Evolutionary conservation across 1,284 basidiomycete species (phyloP).

Genomic region (Earliella scabrosa): DNA sequence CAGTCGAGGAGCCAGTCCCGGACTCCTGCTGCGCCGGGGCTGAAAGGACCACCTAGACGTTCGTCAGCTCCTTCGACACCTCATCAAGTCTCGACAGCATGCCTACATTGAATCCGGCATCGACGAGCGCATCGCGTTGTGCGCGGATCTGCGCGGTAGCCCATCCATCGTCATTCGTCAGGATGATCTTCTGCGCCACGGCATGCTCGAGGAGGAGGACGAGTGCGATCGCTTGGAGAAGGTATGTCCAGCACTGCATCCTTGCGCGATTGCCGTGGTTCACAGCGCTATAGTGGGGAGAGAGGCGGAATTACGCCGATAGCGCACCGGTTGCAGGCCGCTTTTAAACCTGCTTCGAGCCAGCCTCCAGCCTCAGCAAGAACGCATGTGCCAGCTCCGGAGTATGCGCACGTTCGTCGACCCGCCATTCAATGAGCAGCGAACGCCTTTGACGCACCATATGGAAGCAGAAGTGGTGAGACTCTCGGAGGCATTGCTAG

Average conservation of each 20-base stretch:
- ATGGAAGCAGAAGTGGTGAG: neutral
- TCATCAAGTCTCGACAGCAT: neutral
- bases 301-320: neutral
- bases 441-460: neutral
- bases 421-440: neutral
- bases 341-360: neutral
- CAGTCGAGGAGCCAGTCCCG: constrained; percentile 43
- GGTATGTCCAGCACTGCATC: constrained; percentile 6
- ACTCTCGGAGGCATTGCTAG: too few relatives aligned
- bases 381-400: neutral
- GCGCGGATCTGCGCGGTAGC: constrained; percentile 53
- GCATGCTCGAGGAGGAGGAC: neutral
- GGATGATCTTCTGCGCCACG: constrained; percentile 30
- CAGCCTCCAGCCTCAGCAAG: neutral
- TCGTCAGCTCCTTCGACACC: neutral
- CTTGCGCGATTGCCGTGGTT: neutral
- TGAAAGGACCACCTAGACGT: constrained; percentile 42
- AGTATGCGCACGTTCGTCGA: neutral
- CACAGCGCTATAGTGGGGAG: neutral
- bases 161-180: constrained; percentile 58
- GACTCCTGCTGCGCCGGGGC: constrained; percentile 45
- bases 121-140: constrained; percentile 43
- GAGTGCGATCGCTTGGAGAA: constrained; percentile 1
- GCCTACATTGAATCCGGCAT: constrained; percentile 47
- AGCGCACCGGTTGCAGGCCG: neutral